Conservation (phyloP, 768 basidiomycete species). For the Tricholoma saponaceum region DNA sequence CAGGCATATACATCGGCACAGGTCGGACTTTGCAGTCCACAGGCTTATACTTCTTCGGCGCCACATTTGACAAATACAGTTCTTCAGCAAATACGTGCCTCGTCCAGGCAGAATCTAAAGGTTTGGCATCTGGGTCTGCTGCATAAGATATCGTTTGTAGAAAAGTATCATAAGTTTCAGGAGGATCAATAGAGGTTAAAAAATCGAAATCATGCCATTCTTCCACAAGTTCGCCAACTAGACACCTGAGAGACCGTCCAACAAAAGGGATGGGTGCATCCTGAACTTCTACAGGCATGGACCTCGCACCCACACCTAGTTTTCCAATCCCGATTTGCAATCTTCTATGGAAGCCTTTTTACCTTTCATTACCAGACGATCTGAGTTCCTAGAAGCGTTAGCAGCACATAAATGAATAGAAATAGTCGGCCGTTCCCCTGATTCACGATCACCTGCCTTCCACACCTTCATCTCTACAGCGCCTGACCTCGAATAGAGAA, state of each 20-base stretch:
- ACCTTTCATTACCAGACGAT: neutral
- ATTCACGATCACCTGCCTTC: constrained; percentile 11
- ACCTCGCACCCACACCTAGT: constrained; percentile 4
- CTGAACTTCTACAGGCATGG: constrained; percentile 3
- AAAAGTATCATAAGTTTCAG: constrained; percentile 11
- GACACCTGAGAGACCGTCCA: constrained; percentile 9
- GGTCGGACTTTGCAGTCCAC: constrained; percentile 22
- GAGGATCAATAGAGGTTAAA: constrained; percentile 1
- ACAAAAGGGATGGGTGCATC: constrained; percentile 9
- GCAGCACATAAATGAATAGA: constrained; percentile 3
- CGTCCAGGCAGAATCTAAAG: constrained; percentile 8
- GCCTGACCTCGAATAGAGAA: constrained; percentile 10
- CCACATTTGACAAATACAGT: neutral
- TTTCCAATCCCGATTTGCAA: constrained; percentile 6
- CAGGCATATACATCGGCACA: constrained; percentile 21
- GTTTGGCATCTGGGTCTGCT: neutral
- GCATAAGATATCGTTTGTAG: constrained; percentile 3
- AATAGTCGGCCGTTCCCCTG: constrained; percentile 2
- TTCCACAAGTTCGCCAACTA: constrained; percentile 2
- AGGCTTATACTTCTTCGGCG: constrained; percentile 15
- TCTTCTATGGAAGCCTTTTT: neutral
- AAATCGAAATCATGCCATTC: constrained; percentile 1
- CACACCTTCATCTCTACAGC: constrained; percentile 14
- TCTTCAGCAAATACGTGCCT: neutral
- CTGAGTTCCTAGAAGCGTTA: neutral